Evolutionary conservation across 2,329 filamentous ascomycete species (phyloP), one percentile per base, ranked within the genome.

Genomic region (Claviceps cyperi): DNA sequence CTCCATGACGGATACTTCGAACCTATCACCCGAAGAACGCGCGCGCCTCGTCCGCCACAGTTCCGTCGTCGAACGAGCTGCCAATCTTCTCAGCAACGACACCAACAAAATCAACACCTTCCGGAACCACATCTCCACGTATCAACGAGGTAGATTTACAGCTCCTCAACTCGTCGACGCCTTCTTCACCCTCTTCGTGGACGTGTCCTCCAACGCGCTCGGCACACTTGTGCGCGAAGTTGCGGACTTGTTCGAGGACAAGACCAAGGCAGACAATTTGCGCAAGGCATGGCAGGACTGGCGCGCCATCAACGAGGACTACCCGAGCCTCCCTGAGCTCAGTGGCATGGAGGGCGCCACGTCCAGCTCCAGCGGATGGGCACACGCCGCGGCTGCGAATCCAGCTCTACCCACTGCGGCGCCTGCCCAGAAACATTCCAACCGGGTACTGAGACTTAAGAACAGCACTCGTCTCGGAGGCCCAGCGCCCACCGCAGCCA

Each of bases 261-360:
- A 83, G 47, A 63, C 66, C 17, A 95, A 94, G 62, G 80, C 80
- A 1, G 81, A 84, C 48, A 74, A 72, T 0, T 70, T 98, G 3
- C 77, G 89, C 24, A 84, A 84, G 59, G 87, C 90, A 1, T 96
- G 91, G 89, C 87, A 88, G 58, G 86, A 95, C 66, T 96, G 91
- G 87, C 86, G 87, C 45, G 89, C 89, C 38, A 92, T 94, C 67
- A 94, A 94, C 57, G 90, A 96, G 66, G 90, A 96, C 63, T 97
- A 96, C 58, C 91, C 91, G 0, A 87, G 86, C 1, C 72, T 97
- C 1, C 90, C 91, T 1, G 84, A 84, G 0, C 76, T 86, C 0
- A 77, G 78, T 50, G 83, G 84, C 47, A 78, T 83, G 66, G 75
- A 81, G 38, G 81, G 82, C 24, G 74, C 71, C 4, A 76, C 76